Evolutionary conservation across 441 rosid genomes (phyloP).

Genomic region (Eruca vesicaria): DNA sequence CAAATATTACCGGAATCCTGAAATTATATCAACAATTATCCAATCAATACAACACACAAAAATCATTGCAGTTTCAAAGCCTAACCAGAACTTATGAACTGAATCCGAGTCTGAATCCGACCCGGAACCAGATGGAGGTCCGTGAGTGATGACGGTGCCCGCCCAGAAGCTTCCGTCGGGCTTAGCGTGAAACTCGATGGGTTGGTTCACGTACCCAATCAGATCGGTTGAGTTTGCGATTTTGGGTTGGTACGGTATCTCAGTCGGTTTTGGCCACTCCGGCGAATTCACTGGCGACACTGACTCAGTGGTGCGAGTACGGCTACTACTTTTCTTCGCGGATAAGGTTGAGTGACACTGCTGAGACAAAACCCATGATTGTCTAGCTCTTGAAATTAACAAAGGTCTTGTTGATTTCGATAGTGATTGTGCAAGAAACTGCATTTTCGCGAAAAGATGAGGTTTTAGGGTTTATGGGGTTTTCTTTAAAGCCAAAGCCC

Average conservation of each 20-base stretch:
- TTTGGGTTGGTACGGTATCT: conserved; percentile 56
- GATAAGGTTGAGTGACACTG: conserved; percentile 3
- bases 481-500: neutral
- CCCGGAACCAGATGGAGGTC: conserved; percentile 33
- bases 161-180: conserved; percentile 57
- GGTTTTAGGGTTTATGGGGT: conserved; percentile 25
- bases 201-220: conserved; percentile 45
- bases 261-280: conserved; percentile 44
- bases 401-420: conserved; percentile 17
- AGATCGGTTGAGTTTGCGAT: conserved; percentile 46
- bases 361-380: conserved; percentile 32
- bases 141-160: conserved; percentile 46
- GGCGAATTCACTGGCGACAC: neutral
- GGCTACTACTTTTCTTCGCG: neutral
- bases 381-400: neutral
- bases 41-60: too few species aligned
- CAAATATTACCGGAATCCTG: conserved; percentile 75
- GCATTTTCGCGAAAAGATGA: conserved; percentile 13
- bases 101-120: conserved; percentile 14
- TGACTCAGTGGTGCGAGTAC: neutral
- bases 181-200: conserved; percentile 40
- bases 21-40: too few species aligned
- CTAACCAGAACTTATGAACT: conserved; percentile 20
- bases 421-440: conserved; percentile 31
- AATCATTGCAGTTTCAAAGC: neutral